A percentile compares a stretch with the other conserved stretches of the same genome.
These are phyloP conservation scores for Juglanconis oblonga DNA, from an alignment of 2,329 filamentous ascomycete genomes.

Conservation along the genomic window DNA sequence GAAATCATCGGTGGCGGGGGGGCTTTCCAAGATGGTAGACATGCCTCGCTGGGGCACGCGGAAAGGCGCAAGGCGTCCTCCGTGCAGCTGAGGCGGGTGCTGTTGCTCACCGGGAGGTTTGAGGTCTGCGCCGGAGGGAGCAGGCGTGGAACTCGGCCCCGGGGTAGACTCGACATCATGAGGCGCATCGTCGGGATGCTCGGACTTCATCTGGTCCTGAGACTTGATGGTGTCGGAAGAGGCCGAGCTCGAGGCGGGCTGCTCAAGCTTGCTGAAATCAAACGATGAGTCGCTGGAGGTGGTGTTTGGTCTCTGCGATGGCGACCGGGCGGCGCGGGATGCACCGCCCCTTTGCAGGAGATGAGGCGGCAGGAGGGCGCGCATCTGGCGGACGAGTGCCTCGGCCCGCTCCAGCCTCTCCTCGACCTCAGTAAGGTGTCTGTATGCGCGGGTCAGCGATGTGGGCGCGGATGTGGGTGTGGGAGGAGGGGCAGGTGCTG, in stretches of 20 bases:
- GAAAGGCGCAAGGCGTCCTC: slow-evolving; percentile 19
- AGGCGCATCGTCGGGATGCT: slow-evolving; percentile 16
- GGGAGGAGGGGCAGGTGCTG: too few relatives aligned
- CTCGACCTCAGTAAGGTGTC: slow-evolving; percentile 42
- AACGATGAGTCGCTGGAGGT: slow-evolving; percentile 14
- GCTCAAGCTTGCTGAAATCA: slow-evolving; percentile 18
- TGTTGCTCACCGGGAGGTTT: slow-evolving; percentile 9
- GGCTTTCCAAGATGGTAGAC: slow-evolving; percentile 27
- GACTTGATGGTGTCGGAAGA: slow-evolving; percentile 8
- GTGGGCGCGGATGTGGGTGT: not conserved
- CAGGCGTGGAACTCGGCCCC: slow-evolving; percentile 4
- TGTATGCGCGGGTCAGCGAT: slow-evolving; percentile 19
- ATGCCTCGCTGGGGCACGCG: slow-evolving; percentile 18
- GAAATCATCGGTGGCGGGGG: slow-evolving; percentile 34
- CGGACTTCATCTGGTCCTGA: slow-evolving; percentile 16
- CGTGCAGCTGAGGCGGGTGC: slow-evolving; percentile 4
- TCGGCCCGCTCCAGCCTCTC: slow-evolving; percentile 35
- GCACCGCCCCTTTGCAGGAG: slow-evolving; percentile 18
- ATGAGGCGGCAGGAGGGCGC: slow-evolving; percentile 26
- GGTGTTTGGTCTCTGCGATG: slow-evolving; percentile 7
- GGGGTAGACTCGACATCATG: slow-evolving; percentile 12
- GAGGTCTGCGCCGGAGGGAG: slow-evolving; percentile 4
- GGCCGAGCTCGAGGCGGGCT: slow-evolving; percentile 8
- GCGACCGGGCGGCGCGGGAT: slow-evolving; percentile 2
- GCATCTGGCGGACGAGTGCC: slow-evolving; percentile 29